Evolutionary conservation across 164 flowering plant species (phyloP), one percentile per base, ranked within the genome.

Genomic region (Dillenia turbinata): DNA sequence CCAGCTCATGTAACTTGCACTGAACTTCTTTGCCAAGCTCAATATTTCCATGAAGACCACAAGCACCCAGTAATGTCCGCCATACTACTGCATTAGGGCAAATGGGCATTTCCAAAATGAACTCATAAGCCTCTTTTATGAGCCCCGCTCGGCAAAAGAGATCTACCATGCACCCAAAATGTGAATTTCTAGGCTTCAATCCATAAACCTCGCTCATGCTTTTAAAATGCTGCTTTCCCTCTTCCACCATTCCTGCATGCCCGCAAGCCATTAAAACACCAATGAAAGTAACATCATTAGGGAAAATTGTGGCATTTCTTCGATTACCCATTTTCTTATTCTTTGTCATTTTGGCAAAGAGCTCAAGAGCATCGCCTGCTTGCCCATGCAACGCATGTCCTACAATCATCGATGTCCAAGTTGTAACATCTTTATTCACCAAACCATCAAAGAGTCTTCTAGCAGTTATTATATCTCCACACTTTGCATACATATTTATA

Each of bases 351-450:
- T 64, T 46, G 15, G n/a, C 44, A 44, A 74, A 78, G 33, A 80
- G 72, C 26, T 61, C 9, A 5, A 83, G 75, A 8, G 83, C 81
- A 54, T 82, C 77, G 2, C 55, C 64, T 1, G 79, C 79, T 59
- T 68, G 73, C n/a, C 88, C 85, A 52, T 81, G 79, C 14, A 77
- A 9, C 1, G 84, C 83, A 54, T 65, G 68, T 16, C 80, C 85
- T 0, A 66, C 72, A 33, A 81, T 78, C 81, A 81, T 73, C 10
- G 83, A 77, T 10, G 80, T 81, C 82, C 82, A 79, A 16, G 79
- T 74, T 1, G 67, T 71, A 8, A 77, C 77, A 69, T 79, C 75
- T 65, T 66, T 79, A 10, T 49, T 11, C 13, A 9, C 22, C 3
- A 66, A 2, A 14, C 47, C 13, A 26, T 77, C 66, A 56, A 82